Conservation (phyloP, 768 basidiomycete genomes). For the Naganishia antarctica region DNA sequence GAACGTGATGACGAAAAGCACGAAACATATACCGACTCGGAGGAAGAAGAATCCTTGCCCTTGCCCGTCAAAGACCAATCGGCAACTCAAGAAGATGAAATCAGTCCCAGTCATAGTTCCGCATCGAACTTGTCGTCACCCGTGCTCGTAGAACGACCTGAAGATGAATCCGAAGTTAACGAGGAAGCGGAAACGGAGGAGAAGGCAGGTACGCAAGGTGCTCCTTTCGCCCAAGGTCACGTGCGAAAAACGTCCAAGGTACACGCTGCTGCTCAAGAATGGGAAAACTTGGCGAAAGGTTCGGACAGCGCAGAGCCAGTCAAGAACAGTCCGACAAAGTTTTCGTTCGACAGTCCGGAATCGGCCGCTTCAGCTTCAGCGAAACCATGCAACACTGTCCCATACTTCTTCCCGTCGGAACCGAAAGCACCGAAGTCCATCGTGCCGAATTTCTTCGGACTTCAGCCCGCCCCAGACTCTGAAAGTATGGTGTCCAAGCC, state of each 20-base stretch:
- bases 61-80: neutral
- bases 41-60: constrained; percentile 15
- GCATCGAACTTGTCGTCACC: neutral
- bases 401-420: neutral
- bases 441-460: neutral
- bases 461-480: neutral
- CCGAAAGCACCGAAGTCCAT: neutral
- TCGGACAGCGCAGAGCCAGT: neutral
- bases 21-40: constrained; percentile 29
- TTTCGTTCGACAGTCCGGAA: neutral
- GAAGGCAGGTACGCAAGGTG: neutral
- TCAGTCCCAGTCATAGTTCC: neutral
- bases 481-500: constrained; percentile 1
- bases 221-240: neutral
- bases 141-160: constrained; percentile 4
- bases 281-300: constrained; percentile 11
- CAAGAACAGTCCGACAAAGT: constrained; percentile 20
- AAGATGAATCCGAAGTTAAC: neutral
- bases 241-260: constrained; percentile 14
- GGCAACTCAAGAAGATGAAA: neutral
- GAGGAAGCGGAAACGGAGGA: neutral
- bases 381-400: neutral
- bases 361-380: neutral
- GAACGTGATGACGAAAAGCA: constrained; percentile 25
- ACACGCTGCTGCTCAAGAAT: constrained; percentile 14